Percentiles rank a stretch among this genome's conserved stretches.
These are phyloP conservation scores for Knufia fluminis DNA, from an alignment of 2,329 filamentous ascomycete species.

Conservation along the genomic window DNA sequence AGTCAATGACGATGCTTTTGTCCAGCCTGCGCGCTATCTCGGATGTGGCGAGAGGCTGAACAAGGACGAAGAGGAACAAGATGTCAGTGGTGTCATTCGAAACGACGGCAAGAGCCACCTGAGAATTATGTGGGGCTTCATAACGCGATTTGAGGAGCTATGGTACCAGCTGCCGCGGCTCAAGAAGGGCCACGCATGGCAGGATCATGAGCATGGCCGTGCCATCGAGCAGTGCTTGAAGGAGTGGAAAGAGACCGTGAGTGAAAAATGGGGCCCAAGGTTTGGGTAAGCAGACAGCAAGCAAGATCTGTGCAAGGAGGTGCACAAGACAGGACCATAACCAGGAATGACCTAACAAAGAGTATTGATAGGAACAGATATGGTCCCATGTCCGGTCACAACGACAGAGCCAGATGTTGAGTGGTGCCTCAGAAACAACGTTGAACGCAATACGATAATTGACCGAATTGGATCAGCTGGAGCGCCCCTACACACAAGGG, in stretches of 20 bases:
- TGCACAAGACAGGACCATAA: too few species aligned
- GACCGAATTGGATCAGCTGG: too few species aligned
- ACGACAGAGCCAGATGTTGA: too few species aligned
- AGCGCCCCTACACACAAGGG: too few species aligned
- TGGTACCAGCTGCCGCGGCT: constrained; percentile 26
- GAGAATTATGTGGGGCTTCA: constrained; percentile 67
- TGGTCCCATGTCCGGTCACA: too few species aligned
- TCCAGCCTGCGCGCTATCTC: constrained; percentile 33
- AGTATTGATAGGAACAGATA: too few species aligned
- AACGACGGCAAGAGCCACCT: constrained; percentile 57
- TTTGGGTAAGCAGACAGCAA: constrained; percentile 1
- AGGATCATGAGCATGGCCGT: constrained; percentile 15
- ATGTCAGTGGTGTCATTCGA: not conserved
- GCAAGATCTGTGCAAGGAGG: too few species aligned
- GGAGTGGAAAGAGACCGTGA: constrained; percentile 14
- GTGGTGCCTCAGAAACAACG: too few species aligned
- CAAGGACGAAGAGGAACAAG: not conserved
- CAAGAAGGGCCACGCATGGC: constrained; percentile 17
- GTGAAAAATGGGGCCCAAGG: constrained; percentile 14
- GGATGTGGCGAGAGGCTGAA: constrained; percentile 8
- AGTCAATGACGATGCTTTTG: constrained; percentile 60
- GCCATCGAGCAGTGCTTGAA: constrained; percentile 16
- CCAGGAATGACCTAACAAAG: not conserved
- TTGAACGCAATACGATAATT: too few species aligned
- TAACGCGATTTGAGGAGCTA: constrained; percentile 55